A percentile compares a stretch with the other conserved stretches of the same genome.
Conservation (phyloP, 192 early-diverging fungal species). For the Coemansia sp. region DNA sequence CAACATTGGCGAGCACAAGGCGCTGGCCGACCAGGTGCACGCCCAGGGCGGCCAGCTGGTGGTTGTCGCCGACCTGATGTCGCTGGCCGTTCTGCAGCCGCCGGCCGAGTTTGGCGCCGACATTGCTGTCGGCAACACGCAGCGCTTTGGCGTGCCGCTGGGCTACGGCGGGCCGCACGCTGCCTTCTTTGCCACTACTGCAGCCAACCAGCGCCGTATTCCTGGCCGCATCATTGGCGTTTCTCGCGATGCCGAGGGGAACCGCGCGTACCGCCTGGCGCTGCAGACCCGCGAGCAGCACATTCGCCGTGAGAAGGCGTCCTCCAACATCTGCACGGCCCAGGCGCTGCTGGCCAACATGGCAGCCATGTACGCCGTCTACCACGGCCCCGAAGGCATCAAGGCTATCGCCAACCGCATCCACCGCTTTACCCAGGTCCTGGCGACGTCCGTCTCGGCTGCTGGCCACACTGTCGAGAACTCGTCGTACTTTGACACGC, state of each 20-base stretch:
- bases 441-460: conserved; percentile 72
- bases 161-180: conserved; percentile 99
- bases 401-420: conserved; percentile 88
- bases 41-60: conserved; percentile 80
- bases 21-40: conserved; percentile 77
- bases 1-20: conserved; percentile 77
- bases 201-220: conserved; percentile 91
- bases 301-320: conserved; percentile 98
- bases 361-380: conserved; percentile 99
- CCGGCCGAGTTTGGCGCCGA: conserved; percentile 98
- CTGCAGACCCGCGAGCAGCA: conserved; percentile 99
- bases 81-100: conserved; percentile 85
- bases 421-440: conserved; percentile 82
- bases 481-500: conserved; percentile 91
- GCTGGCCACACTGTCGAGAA: conserved; percentile 84
- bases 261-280: conserved; percentile 88
- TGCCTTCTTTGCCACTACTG: conserved; percentile 95
- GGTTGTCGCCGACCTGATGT: conserved; percentile 91
- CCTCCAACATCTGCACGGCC: conserved; percentile 98
- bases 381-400: conserved; percentile 95
- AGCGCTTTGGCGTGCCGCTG: conserved; percentile 98
- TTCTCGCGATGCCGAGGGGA: conserved; percentile 87
- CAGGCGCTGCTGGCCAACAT: conserved; percentile 99
- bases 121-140: conserved; percentile 96
- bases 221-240: conserved; percentile 96